Evolutionary conservation across 2,329 filamentous ascomycete species (phyloP), one percentile per base, ranked within the genome.

Genomic region (Plectosphaerella sp.): DNA sequence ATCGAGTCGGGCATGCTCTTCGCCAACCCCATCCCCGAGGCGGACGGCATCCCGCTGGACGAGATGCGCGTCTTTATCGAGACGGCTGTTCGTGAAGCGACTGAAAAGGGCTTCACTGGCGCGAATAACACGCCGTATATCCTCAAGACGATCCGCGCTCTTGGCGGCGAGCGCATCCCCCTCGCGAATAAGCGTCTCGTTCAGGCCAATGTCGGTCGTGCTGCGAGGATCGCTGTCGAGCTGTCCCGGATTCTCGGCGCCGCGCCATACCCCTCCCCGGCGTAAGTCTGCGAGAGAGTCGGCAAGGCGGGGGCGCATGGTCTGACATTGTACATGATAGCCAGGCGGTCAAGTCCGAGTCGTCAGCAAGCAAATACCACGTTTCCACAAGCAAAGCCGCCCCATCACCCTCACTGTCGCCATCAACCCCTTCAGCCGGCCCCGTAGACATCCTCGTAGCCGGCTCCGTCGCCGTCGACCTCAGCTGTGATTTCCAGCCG

Each of bases 391-490:
- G 49, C 49, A 48, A 52, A 11, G 37, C 15, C 8, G 28, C 47
- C 18, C 15, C 43, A n/a, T n/a, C n/a, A n/a, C n/a, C n/a, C n/a
- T n/a, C n/a, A n/a, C n/a, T n/a, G n/a, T n/a, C n/a, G n/a, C n/a
- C n/a, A n/a, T n/a, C n/a, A n/a, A n/a, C n/a, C n/a, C n/a, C n/a
- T n/a, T n/a, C n/a, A n/a, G 39, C 47, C 24, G 47, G 47, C 14
- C 41, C 49, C 45, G 74, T 78, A 49, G 85, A 92, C 58, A 79
- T 97, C n/a, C 72, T 97, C 25, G 90, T 97, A 43, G 89, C 91
- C 49, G 93, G 92, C n/a, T 91, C 91, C 12, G 81, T 97, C 28
- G 93, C 93, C 15, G 78, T 96, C 56, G 93, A 97, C 67, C 76
- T 94, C 36, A 88, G 86, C 58, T 97, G 93, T 73, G 88, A 97